Base-by-base conservation (phyloP, 352 stramenopile species). In the Phytophthora sojae region DNA sequence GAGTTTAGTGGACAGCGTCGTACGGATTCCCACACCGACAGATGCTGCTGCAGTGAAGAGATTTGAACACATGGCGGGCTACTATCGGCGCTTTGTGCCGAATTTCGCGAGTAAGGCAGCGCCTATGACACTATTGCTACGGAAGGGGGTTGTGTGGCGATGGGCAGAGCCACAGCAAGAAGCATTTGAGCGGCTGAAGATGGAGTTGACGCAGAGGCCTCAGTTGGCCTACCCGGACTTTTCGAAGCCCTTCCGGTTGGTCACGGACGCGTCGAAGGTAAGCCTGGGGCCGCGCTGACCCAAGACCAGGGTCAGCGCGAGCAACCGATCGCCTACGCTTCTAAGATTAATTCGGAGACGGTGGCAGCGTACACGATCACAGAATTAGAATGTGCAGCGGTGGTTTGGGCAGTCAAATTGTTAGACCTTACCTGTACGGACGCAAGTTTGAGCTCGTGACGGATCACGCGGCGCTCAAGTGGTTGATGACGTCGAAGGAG, bases 371-470 rank as follows among this genome's bases (percentile, higher is more conserved):
- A 78, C 6, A 2, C 30, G 0, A 73, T 80, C 23, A 75, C 62
- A 0, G 59, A 83, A 12, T 23, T 83, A 1, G 69, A 83, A 42
- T 76, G 72, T 47, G 32, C 69, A n/a, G n/a, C n/a, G n/a, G n/a
- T n/a, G n/a, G n/a, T n/a, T n/a, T n/a, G n/a, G n/a, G n/a, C n/a
- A n/a, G 0, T 42, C 1, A 42, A 42, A 14, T 9, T 42, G 35
- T 42, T 42, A 42, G 35, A 42, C 37, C 37, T 1, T 45, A 45
- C 14, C 37, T 45, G 14, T 45, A 45, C 37, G 37, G 37, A 6
- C 6, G 37, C 1, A 8, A 45, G 14, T 45, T 45, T n/a, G 37
- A 45, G 14, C 37, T 45, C 9, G 37, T 45, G 37, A 45, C 14
- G 2, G 37, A 45, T 45, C 37, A 45, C 37, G 37, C n/a, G n/a